A percentile compares a stretch with the other conserved stretches of the same genome.
These are phyloP conservation scores for Aspergillus felis DNA, from an alignment of 2,329 filamentous ascomycete species.

Conservation along the genomic window DNA sequence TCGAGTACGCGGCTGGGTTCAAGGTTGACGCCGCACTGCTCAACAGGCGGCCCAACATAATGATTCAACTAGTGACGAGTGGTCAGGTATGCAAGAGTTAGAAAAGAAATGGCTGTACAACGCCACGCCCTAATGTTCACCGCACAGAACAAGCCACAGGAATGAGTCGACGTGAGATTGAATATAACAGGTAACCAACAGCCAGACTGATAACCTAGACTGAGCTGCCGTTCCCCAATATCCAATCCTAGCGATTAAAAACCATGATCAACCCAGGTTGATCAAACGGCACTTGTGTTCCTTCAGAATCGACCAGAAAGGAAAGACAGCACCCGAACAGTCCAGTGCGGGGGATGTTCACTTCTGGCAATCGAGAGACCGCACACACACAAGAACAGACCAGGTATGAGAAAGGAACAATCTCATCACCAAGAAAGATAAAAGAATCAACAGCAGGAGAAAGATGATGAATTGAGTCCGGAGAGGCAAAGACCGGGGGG, in stretches of 20 bases:
- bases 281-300: conserved; percentile 4
- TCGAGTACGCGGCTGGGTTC: conserved; percentile 38
- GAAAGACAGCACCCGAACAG: background rate
- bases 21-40: conserved; percentile 43
- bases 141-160: conserved; percentile 3
- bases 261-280: conserved; percentile 24
- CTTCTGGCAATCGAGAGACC: background rate
- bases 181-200: conserved; percentile 9
- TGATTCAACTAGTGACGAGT: conserved; percentile 10
- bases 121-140: background rate
- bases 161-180: background rate
- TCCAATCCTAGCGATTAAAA: conserved; percentile 23
- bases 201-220: conserved; percentile 27
- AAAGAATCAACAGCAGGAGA: background rate
- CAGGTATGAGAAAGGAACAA: background rate
- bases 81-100: background rate
- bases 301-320: background rate
- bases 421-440: background rate
- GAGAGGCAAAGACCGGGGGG: background rate
- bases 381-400: background rate
- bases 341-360: conserved; percentile 1
- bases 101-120: background rate
- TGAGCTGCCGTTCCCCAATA: conserved; percentile 33
- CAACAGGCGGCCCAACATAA: conserved; percentile 42
- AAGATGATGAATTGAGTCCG: conserved; percentile 6